Conservation (phyloP, 2,329 filamentous ascomycete genomes). For the Colletotrichum sp. region DNA sequence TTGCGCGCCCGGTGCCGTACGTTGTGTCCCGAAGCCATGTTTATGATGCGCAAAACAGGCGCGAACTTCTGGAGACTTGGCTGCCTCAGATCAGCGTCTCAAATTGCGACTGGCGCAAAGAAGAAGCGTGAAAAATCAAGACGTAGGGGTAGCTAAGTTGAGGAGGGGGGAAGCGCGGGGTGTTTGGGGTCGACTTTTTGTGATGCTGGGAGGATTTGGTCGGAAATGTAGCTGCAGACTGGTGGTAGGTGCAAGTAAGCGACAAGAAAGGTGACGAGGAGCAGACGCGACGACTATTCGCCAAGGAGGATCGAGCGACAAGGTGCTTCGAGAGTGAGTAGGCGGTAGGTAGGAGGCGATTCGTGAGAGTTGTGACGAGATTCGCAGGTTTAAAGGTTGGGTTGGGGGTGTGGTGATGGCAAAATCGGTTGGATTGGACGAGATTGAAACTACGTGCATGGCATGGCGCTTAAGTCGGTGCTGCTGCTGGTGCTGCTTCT, state of each 20-base stretch:
- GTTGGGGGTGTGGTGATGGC: conserved; percentile 8
- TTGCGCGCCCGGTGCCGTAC: conserved; percentile 30
- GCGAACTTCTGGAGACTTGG: neutral
- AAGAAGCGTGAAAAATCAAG: neutral
- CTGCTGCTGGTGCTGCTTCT: neutral
- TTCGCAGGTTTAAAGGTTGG: neutral
- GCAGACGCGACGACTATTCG: conserved; percentile 7
- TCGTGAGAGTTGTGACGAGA: conserved; percentile 5
- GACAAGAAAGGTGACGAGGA: conserved; percentile 7
- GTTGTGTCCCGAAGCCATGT: conserved; percentile 52
- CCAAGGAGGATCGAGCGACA: neutral
- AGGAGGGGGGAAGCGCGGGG: neutral
- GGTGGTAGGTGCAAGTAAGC: neutral
- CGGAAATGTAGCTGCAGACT: neutral
- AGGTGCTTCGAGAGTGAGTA: neutral
- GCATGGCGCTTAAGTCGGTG: conserved; percentile 17
- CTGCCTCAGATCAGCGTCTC: neutral
- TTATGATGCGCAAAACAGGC: conserved; percentile 1
- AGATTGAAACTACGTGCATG: conserved; percentile 12
- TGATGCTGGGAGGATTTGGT: neutral
- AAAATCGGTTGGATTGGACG: conserved; percentile 14
- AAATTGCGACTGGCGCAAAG: neutral
- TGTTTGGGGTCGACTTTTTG: neutral
- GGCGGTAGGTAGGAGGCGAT: neutral
- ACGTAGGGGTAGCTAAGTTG: neutral